Conservation (phyloP, 2,329 filamentous ascomycete genomes). For the Fusarium aywerte region DNA sequence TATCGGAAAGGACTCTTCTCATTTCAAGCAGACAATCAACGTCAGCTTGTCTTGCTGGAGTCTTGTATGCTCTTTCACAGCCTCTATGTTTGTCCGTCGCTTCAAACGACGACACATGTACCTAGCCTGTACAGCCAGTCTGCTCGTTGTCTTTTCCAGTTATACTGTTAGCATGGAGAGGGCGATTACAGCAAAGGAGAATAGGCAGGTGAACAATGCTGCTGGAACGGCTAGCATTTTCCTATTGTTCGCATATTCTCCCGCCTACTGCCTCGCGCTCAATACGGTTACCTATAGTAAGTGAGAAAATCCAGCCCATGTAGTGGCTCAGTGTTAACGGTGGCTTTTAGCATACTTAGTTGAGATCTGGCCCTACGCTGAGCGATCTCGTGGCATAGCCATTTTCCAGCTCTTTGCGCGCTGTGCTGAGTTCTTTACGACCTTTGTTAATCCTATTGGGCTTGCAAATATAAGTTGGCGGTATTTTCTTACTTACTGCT, state of each 20-base stretch:
- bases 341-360: background rate
- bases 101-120: background rate
- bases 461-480: background rate
- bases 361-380: background rate
- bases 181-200: background rate
- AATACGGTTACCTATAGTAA: background rate
- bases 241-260: background rate
- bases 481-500: slow-evolving; percentile 34
- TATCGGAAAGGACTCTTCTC: slow-evolving; percentile 11
- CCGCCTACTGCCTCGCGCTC: background rate
- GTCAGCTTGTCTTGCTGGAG: background rate
- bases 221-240: background rate
- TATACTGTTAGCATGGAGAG: background rate
- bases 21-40: background rate
- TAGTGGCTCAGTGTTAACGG: fast-evolving
- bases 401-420: background rate
- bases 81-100: background rate
- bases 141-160: background rate
- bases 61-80: background rate
- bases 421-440: background rate
- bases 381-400: background rate
- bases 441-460: background rate
- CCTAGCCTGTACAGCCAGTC: background rate
- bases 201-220: background rate
- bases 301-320: fast-evolving